These are phyloP conservation scores for Globisporangium nodosum DNA, from an alignment of 352 stramenopile genomes.

Conservation along the genomic window DNA sequence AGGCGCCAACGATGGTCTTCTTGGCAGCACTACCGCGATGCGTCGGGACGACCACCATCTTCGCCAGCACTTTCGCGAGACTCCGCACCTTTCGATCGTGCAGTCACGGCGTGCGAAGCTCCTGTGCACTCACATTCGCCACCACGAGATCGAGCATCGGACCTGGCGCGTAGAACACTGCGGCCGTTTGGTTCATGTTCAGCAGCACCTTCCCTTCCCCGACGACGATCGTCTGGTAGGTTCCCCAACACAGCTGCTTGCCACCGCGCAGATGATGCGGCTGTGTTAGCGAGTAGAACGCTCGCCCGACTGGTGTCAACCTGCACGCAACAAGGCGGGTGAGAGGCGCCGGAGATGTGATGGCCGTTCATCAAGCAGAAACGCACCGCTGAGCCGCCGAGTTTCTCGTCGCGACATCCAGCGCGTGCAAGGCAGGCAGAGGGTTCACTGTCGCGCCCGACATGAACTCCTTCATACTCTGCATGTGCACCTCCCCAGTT, in stretches of 20 bases:
- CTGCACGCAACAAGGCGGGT: conserved; percentile 4
- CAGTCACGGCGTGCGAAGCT: conserved; percentile 28
- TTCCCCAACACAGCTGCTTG: conserved; percentile 66
- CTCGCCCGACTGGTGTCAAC: conserved; percentile 54
- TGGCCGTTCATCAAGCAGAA: neutral
- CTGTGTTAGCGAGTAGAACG: conserved; percentile 66
- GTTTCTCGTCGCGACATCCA: conserved; percentile 64
- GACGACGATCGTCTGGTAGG: conserved; percentile 58
- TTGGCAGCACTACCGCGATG: conserved; percentile 51
- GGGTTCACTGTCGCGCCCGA: too few relatives aligned
- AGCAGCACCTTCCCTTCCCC: conserved; percentile 51
- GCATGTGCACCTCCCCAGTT: too few relatives aligned
- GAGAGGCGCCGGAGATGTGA: too few relatives aligned
- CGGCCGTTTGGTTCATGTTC: conserved; percentile 67
- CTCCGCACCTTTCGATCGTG: conserved; percentile 25
- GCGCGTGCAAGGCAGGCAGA: neutral
- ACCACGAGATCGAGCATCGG: conserved; percentile 47
- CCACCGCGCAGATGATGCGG: conserved; percentile 44
- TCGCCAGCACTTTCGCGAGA: conserved; percentile 32
- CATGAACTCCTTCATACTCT: too few relatives aligned
- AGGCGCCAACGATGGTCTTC: conserved; percentile 45
- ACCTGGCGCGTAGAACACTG: conserved; percentile 57
- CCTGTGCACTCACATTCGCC: conserved; percentile 24
- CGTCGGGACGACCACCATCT: conserved; percentile 45
- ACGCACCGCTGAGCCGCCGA: conserved; percentile 28